Base-by-base conservation (phyloP, 768 basidiomycete genomes). In the Chlorophyllum brunneum region DNA sequence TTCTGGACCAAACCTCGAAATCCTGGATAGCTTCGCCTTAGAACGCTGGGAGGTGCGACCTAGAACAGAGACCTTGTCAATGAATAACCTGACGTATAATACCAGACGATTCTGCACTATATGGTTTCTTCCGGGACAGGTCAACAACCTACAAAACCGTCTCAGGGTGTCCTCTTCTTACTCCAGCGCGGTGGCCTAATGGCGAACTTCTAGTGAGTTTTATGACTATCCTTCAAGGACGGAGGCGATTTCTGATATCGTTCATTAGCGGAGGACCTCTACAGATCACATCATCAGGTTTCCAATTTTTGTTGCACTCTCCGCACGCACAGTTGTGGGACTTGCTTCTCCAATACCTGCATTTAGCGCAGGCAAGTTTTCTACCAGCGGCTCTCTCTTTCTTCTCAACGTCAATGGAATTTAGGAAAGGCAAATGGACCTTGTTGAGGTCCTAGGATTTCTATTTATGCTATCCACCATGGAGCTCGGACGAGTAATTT, bases 401-500 rank as follows among this genome's bases (percentile, higher is more conserved):
- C 47, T 58, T 44, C 53, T 59, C 61, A 58, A 51, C 31, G 33
- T 54, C 60, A 57, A 38, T 41, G 43, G 45, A 51, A 55, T 38
- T 27, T 63, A 92, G 88, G 86, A 90, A 70, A 79, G 91, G 51
- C 80, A 85, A 62, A 92, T 94, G 84, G 95, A 95, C 67, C 75
- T 95, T 0, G 92, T 98, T 7, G 92, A 95, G 65, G 89, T 97
- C 7, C 76, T 98, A 50, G 87, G 88, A 58, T 94, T 98, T 69
- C 76, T 98, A 43, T 94, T 98, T 75, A 97, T 98, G 88, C 76
- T 99, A 55, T 94, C 94, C 1, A 97, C 91, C 3, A 94, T 95
- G 84, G 92, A 97, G 63, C 82, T 98, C 5, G 94, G 94, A 41
- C 77, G 86, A 59, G 94, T 93, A 62, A 66, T 79, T 68, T 30